Conservation (phyloP, 192 early-diverging fungal genomes). For the Neocallimastix lanati region DNA sequence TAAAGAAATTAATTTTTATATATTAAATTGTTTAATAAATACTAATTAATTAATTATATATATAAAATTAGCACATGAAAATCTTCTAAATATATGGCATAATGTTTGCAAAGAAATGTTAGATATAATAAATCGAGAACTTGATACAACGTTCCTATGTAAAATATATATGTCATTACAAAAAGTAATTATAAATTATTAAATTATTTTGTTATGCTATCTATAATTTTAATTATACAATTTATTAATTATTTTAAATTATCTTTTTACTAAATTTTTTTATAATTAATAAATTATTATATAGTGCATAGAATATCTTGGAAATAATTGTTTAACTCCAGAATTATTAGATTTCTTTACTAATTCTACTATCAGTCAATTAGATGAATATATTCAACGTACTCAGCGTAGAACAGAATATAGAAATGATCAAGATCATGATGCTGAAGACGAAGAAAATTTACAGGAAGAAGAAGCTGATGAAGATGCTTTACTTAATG, state of each 20-base stretch:
- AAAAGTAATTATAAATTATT: conserved; percentile 7
- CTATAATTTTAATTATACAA: too few relatives aligned
- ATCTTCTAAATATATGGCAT: conserved; percentile 51
- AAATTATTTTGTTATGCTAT: conserved; percentile 4
- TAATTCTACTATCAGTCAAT: conserved; percentile 42
- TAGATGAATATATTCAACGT: conserved; percentile 59
- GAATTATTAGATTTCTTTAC: conserved; percentile 54
- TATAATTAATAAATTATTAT: conserved; percentile 10
- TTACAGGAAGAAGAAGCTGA: conserved; percentile 61
- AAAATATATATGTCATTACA: conserved; percentile 59
- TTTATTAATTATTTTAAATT: too few relatives aligned
- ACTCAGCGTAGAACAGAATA: conserved; percentile 52
- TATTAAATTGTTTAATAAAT: too few relatives aligned
- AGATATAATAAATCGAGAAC: conserved; percentile 57
- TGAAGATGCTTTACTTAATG: conserved; percentile 64
- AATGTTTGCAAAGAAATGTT: conserved; percentile 55
- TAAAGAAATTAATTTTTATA: too few relatives aligned
- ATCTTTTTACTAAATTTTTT: too few relatives aligned
- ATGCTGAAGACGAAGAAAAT: conserved; percentile 83
- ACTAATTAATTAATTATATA: too few relatives aligned
- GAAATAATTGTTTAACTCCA: conserved; percentile 38
- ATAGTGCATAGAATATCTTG: conserved; percentile 48
- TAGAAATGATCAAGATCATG: conserved; percentile 59
- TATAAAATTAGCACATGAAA: conserved; percentile 13
- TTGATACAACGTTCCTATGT: conserved; percentile 60